Percentiles rank a stretch among this genome's conserved stretches.
These are phyloP conservation scores for Myxozyma kluyveri DNA, from an alignment of 805 yeast species.

Conservation along the genomic window DNA sequence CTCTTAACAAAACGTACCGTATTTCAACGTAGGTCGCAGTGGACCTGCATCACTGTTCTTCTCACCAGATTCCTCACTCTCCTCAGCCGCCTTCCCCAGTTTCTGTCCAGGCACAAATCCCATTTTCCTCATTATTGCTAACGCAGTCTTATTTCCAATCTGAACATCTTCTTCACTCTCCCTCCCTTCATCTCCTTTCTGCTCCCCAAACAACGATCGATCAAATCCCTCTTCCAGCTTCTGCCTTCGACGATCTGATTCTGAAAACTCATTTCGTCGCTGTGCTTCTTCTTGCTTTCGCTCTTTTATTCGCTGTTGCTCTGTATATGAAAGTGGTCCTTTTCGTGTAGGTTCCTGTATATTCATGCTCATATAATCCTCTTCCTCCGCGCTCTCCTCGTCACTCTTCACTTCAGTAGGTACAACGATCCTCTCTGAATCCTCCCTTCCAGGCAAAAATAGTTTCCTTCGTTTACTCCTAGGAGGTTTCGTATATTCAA, in stretches of 20 bases:
- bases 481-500: neutral
- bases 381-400: neutral
- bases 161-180: constrained; percentile 29
- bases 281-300: constrained; percentile 5
- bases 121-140: constrained; percentile 57
- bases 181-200: neutral
- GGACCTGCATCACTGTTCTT: constrained; percentile 1
- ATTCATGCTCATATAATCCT: constrained; percentile 25
- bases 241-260: constrained; percentile 11
- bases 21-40: constrained; percentile 14
- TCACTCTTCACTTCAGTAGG: neutral
- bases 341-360: constrained; percentile 10
- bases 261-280: constrained; percentile 1
- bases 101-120: constrained; percentile 52
- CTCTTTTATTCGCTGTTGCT: constrained; percentile 1
- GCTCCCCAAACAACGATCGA: constrained; percentile 5
- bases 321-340: constrained; percentile 17
- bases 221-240: constrained; percentile 15
- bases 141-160: constrained; percentile 26
- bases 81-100: constrained; percentile 40
- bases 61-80: neutral
- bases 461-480: neutral
- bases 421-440: neutral
- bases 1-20: constrained; percentile 7
- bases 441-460: constrained; percentile 1